Conservation (phyloP, 2,329 filamentous ascomycete genomes). For the Bipolaris oryzae region DNA sequence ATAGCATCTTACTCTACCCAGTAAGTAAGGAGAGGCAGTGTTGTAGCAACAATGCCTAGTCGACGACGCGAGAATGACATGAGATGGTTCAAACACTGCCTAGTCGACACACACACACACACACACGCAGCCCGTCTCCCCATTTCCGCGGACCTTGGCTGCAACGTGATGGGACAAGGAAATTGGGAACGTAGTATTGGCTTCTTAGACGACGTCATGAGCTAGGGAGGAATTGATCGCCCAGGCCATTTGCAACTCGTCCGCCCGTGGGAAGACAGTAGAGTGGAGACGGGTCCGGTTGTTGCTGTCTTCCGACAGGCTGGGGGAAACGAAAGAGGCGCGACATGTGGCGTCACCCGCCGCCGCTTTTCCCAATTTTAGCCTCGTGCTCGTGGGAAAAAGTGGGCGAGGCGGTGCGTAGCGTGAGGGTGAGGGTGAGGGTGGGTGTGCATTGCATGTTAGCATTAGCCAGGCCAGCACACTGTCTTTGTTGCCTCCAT, state of each 20-base stretch:
- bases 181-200: background rate
- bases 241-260: background rate
- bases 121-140: too few relatives aligned
- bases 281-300: background rate
- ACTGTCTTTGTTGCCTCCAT: slow-evolving; percentile 28
- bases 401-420: slow-evolving; percentile 30
- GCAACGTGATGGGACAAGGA: background rate
- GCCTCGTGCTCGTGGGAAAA: slow-evolving; percentile 15
- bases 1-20: background rate
- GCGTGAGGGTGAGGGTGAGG: too few relatives aligned
- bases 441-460: too few relatives aligned
- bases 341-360: slow-evolving; percentile 28
- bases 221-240: background rate
- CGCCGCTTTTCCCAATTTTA: slow-evolving; percentile 23
- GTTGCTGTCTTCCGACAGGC: background rate
- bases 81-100: background rate
- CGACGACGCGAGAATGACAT: too few relatives aligned
- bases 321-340: slow-evolving; percentile 6
- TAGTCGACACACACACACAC: too few relatives aligned
- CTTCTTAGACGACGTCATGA: slow-evolving; percentile 5
- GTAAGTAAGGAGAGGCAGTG: too few relatives aligned
- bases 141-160: background rate
- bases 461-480: slow-evolving; percentile 3
- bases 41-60: too few relatives aligned
- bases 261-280: background rate